Conservation (phyloP, 2,329 filamentous ascomycete species). For the Aurifilum marmelostoma region DNA sequence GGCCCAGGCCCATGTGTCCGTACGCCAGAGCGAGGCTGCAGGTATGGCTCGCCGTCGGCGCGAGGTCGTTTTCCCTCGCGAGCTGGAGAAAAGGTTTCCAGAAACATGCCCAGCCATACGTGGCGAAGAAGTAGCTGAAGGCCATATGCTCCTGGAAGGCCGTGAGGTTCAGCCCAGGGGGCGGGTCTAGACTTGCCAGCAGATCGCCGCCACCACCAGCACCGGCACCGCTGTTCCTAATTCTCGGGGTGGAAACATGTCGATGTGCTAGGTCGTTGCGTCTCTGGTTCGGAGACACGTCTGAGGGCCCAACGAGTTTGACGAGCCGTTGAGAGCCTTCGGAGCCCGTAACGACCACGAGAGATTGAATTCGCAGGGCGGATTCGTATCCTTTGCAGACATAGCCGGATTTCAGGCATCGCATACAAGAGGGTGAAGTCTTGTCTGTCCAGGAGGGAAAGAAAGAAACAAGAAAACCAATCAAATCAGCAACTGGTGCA, state of each 20-base stretch:
- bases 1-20: conserved; percentile 28
- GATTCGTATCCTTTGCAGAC: conserved; percentile 35
- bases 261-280: neutral
- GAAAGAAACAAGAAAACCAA: neutral
- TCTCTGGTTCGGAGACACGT: neutral
- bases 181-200: neutral
- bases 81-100: conserved; percentile 35
- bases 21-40: conserved; percentile 30
- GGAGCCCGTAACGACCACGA: conserved; percentile 33
- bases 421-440: conserved; percentile 32
- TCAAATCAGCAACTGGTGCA: neutral
- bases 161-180: conserved; percentile 31
- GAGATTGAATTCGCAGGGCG: conserved; percentile 36
- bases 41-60: conserved; percentile 31
- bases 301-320: conserved; percentile 26
- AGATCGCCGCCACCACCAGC: neutral
- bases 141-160: conserved; percentile 36
- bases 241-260: neutral
- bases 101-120: conserved; percentile 38
- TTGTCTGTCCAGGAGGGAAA: conserved; percentile 28
- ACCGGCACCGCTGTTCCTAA: neutral
- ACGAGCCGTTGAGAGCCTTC: conserved; percentile 32
- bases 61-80: conserved; percentile 28
- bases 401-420: conserved; percentile 34
- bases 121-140: conserved; percentile 36